A percentile compares a stretch with the other conserved stretches of the same genome.
These are phyloP conservation scores for Wallacemonas sp. DNA, from an alignment of 208 protist genomes.

Conservation along the genomic window DNA sequence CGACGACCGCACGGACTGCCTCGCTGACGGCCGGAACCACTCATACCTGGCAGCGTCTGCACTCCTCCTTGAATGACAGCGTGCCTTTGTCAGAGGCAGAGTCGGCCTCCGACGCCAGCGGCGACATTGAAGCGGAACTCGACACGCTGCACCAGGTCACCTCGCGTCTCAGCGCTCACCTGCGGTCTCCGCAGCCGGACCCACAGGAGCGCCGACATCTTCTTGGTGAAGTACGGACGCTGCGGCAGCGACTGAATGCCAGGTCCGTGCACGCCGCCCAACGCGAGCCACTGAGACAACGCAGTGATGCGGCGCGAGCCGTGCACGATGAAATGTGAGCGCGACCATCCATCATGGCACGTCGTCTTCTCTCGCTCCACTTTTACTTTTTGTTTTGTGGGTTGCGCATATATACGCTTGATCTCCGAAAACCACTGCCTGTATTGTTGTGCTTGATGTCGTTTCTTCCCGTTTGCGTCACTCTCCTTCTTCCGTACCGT, in stretches of 20 bases:
- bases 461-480: no score
- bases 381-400: no score
- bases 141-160: conserved; percentile 32
- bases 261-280: neutral
- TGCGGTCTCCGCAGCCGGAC: conserved; percentile 24
- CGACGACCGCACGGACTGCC: neutral
- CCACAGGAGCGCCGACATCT: conserved; percentile 33
- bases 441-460: no score
- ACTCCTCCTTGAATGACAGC: neutral
- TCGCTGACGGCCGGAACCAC: neutral
- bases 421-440: no score
- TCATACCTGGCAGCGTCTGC: neutral
- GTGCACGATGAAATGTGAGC: no score
- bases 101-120: no score
- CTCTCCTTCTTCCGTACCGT: no score
- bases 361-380: no score
- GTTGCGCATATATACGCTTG: no score
- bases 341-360: no score
- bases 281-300: conserved; percentile 8
- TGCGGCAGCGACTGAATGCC: conserved; percentile 30
- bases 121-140: neutral
- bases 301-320: neutral
- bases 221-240: conserved; percentile 32
- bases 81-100: neutral
- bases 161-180: conserved; percentile 33